Evolutionary conservation across 129 eudicot genomes (phyloP), one percentile per base, ranked within the genome.

Genomic region (Dittrichia graveolens): DNA sequence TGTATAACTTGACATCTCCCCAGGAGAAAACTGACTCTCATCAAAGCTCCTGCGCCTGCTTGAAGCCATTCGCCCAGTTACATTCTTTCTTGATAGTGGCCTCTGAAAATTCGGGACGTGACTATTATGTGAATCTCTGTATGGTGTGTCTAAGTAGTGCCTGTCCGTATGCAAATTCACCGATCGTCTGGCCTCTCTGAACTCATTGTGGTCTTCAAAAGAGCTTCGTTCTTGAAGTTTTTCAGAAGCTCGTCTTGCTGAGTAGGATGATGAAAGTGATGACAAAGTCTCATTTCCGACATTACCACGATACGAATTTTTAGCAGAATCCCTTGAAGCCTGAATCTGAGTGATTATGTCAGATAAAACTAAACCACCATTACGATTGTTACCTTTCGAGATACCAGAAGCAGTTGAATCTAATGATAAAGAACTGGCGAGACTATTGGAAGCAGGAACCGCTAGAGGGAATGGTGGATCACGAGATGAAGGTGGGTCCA

Each of bases 401-500:
- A 75, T 47, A 68, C 87, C 81, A 48, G 92, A 75, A 43, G 85
- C 41, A 10, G 82, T 73, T 24, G 91, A 58, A 72, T 90, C 99
- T 76, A 87, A 46, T 10, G 77, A 78, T 52, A 86, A 83, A 40
- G 96, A 82, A 47, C 58, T 80, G 14, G 93, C n/a, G 53, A 86
- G 87, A 58, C 84, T 89, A 55, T 73, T 86, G 34, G 99, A 94
- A 61, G 99, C 99, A 48, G 97, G 97, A 79, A 82, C 99, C 10
- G 99, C 99, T 67, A 90, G 89, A 64, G 99, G 97, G 57, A 80
- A 84, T 50, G 99, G 99, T 41, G 96, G 99, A 79, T 94, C 97
- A 81, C 99, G 97, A 72, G 99, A 90, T 72, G 99, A 94, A 73
- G 99, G 99, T 5, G 91, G 97, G 89, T 88, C 97, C 82, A 94